Base-by-base conservation (phyloP, 225 moss, liverwort and hornwort species). In the Neckera pumila region DNA sequence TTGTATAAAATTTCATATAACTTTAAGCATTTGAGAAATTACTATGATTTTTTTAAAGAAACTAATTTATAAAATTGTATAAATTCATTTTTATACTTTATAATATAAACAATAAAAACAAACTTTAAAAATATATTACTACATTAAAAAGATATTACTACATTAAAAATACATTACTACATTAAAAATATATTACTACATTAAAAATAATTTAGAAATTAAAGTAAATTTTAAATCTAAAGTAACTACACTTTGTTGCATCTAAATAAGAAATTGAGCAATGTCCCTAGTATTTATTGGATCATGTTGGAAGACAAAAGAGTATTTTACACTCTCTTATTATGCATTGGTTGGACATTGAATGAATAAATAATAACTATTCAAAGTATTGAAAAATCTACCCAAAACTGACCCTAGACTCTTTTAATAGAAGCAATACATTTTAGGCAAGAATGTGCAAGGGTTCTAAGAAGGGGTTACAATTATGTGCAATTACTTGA, bases 31-130 rank as follows among this genome's bases (percentile, higher is more conserved):
- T 67, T 67, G 6, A 36, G 2, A 36, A 36, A 36, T 19, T 66
- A 27, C 3, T 26, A 26, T 42, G 5, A 26, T 71, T 71, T 9
- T 71, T 42, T 3, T 4, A 26, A 42, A 71, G 0, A 42, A 27
- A 9, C 16, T 26, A 26, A 1, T 42, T 70, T 6, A 0, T 12
- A 4, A 25, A 71, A 15, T 15, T 5, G 0, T 26, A 26, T 8
- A 9, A 42, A 5, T 71, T 42, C 5, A 26, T 42, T 42, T 64
- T 8, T 8, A 40, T 25, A 1, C 7, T 70, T 70, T 14, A 8
- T 26, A 25, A 70, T 25, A 40, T 69, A 3, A 14, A 40, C 4
- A n/a, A 12, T 22, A 1, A 26, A 70, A 4, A 14, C 40, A 25
- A 14, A 40, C 14, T 23, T 69, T 4, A 40, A 1, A 17, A 8